Percentiles rank a stretch among this genome's conserved stretches.
These are phyloP conservation scores for Aspergillus neotritici DNA, from an alignment of 2,329 filamentous ascomycete species.

Conservation along the genomic window DNA sequence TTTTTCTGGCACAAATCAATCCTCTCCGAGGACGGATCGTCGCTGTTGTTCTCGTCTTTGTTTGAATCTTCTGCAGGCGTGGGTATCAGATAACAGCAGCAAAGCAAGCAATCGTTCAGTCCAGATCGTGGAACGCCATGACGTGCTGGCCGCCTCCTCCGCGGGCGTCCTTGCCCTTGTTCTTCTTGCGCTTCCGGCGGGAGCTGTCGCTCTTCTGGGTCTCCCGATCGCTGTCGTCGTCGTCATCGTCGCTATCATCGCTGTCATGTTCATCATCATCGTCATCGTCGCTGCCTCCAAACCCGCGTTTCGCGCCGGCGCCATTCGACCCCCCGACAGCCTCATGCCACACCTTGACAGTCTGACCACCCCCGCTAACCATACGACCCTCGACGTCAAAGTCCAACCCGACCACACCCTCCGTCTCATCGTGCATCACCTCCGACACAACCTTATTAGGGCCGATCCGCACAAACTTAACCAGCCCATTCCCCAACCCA, in stretches of 20 bases:
- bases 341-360: conserved; percentile 86
- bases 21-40: no score
- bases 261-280: conserved; percentile 30
- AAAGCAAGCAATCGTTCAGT: conserved; percentile 27
- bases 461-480: conserved; percentile 72
- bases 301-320: conserved; percentile 30
- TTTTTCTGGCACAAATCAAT: no score
- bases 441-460: conserved; percentile 65
- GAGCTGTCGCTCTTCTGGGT: conserved; percentile 34
- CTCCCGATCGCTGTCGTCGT: conserved; percentile 47
- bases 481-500: conserved; percentile 72
- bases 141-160: conserved; percentile 34
- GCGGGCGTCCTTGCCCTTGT: conserved; percentile 38
- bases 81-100: neutral
- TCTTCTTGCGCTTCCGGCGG: conserved; percentile 45
- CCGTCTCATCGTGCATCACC: conserved; percentile 74
- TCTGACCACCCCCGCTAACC: conserved; percentile 80
- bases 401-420: conserved; percentile 72
- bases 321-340: conserved; percentile 49
- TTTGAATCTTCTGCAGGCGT: no score
- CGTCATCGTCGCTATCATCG: conserved; percentile 32
- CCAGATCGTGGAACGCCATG: conserved; percentile 40
- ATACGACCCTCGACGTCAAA: conserved; percentile 83
- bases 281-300: conserved; percentile 42
- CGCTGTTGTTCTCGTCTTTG: no score